phyloP scores from a whole-genome alignment of 306 rosid genomes.

The Cajanus cajan region DNA sequence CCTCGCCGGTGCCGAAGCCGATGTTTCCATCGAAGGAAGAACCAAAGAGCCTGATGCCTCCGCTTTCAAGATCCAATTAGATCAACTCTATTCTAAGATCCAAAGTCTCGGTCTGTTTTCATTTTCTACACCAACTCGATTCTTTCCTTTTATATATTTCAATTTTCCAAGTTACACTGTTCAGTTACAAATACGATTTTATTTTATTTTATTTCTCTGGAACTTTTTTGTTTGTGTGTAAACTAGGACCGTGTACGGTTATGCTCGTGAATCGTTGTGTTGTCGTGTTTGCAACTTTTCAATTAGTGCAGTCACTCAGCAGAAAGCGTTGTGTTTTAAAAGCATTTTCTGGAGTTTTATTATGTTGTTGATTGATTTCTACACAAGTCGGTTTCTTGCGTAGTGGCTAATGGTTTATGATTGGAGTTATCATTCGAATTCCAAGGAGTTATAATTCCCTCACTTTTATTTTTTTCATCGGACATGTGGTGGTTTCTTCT shows the following conservation, averaged over 20 bases:
- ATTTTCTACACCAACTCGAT: background rate
- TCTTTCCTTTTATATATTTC: too few species aligned
- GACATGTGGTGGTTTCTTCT: background rate
- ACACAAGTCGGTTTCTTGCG: conserved; percentile 31
- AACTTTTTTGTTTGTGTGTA: background rate
- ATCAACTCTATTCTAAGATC: conserved; percentile 75
- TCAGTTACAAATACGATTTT: background rate
- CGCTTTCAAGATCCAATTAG: conserved; percentile 65
- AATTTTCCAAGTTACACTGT: background rate
- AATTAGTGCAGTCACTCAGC: background rate
- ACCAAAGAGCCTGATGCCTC: conserved; percentile 47
- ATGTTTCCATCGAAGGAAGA: conserved; percentile 40
- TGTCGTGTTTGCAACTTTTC: background rate
- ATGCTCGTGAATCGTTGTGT: background rate
- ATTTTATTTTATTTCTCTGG: background rate
- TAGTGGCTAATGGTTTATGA: background rate
- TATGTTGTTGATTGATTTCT: background rate
- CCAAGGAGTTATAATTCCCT: background rate
- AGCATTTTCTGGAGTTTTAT: background rate
- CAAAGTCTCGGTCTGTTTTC: conserved; percentile 62
- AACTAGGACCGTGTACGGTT: background rate
- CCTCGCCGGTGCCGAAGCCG: conserved; percentile 42
- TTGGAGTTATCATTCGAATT: background rate
- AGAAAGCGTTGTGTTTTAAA: background rate
- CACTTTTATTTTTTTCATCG: background rate